Base-by-base conservation (phyloP, 345 rosid species). In the Arabis hirsuta region DNA sequence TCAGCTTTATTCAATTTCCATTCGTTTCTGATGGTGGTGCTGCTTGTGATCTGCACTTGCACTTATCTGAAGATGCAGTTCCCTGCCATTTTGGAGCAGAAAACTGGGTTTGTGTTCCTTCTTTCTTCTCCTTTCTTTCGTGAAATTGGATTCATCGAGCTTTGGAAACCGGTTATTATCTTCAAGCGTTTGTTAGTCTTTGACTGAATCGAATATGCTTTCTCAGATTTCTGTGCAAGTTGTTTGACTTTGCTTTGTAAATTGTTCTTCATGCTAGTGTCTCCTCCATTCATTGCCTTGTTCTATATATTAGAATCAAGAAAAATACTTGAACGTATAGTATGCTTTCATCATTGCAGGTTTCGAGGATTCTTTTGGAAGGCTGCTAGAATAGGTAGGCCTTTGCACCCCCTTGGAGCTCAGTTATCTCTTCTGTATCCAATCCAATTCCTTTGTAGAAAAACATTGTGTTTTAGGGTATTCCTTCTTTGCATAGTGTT, bases 351-450 rank as follows among this genome's bases (percentile, higher is more conserved):
- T 70, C 7, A 0, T 55, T 63, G 46, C 92, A 89, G 97, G 82
- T 95, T 95, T 65, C 93, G 96, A 29, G 96, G 96, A 48, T 90
- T 95, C 79, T 88, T 95, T 69, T 91, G 97, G 99, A 95, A 95
- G 83, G 97, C 97, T 54, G 96, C 96, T 72, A 89, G 99, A 83
- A 89, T 95, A 86, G 99, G 99, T 90, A 71, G 4, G 79, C 55
- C 63, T 66, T 29, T 19, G 5, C 34, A 31, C n/a, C 14, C 42
- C 4, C 42, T 55, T 51, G 29, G 27, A 66, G 31, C 67, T 55
- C 60, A 16, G 2, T 46, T 59, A 43, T 55, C 31, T 19, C 29
- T 14, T 47, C 10, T 34, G 9, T 51, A 58, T 59, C 12, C 22
- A 47, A 58, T 59, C 12, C 22, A 47, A 10, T 43, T 59, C 48